A percentile compares a stretch with the other conserved stretches of the same genome.
phyloP scores from a whole-genome alignment of 352 stramenopile species.

The Globisporangium nagaii region DNA sequence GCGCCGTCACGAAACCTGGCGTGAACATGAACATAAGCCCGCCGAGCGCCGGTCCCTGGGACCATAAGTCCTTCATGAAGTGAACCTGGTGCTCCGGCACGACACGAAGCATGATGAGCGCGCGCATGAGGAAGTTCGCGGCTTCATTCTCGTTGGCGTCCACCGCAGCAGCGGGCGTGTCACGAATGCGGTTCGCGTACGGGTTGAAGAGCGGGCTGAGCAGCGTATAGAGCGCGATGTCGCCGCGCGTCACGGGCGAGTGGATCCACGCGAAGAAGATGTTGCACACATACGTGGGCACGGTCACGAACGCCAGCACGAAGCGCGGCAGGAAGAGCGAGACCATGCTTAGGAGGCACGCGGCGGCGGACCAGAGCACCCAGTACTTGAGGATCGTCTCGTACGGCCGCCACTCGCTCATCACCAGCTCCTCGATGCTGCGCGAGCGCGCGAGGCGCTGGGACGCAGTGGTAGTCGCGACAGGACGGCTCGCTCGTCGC shows the following conservation, averaged over 20 bases:
- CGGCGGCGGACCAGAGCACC: constrained; percentile 68
- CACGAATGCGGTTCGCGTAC: constrained; percentile 64
- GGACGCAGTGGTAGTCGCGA: background rate
- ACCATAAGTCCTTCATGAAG: constrained; percentile 71
- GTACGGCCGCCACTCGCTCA: constrained; percentile 61
- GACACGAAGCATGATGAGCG: constrained; percentile 57
- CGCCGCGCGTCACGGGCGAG: constrained; percentile 61
- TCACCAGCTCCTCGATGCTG: constrained; percentile 9
- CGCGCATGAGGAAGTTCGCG: constrained; percentile 60
- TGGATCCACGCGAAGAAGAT: constrained; percentile 80
- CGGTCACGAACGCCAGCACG: constrained; percentile 37
- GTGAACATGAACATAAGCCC: constrained; percentile 84
- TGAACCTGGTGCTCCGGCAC: constrained; percentile 63
- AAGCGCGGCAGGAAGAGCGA: constrained; percentile 69
- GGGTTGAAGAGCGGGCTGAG: constrained; percentile 64
- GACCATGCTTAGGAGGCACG: constrained; percentile 38
- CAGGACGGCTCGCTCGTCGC: background rate
- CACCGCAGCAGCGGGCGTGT: constrained; percentile 15
- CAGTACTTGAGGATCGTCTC: constrained; percentile 84
- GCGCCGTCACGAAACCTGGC: constrained; percentile 73
- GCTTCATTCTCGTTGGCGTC: constrained; percentile 25
- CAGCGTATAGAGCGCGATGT: constrained; percentile 67
- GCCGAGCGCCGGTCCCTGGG: constrained; percentile 68
- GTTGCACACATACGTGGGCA: constrained; percentile 59
- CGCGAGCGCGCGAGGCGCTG: constrained; percentile 4